A percentile compares a stretch with the other conserved stretches of the same genome.
phyloP scores from a whole-genome alignment of 2,329 filamentous ascomycete genomes.

The Colletotrichum neosansevieriae region DNA sequence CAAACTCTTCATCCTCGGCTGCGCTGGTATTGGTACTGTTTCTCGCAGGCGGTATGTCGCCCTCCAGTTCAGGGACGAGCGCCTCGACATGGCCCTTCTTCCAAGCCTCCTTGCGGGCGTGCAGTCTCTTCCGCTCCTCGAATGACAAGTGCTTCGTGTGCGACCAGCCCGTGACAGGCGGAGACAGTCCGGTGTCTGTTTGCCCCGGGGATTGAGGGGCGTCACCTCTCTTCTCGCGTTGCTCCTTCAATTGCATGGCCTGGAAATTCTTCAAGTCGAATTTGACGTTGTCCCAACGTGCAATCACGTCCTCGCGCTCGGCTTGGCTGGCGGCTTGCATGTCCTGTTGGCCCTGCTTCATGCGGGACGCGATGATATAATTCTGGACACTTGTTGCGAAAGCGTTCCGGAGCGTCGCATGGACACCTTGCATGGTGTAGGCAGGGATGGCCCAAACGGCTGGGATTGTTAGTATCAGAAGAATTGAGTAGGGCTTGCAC shows the following conservation, averaged over 20 bases:
- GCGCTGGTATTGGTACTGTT: slow-evolving; percentile 8
- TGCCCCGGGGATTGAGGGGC: slow-evolving; percentile 42
- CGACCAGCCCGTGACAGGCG: slow-evolving; percentile 60
- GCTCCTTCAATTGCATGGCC: slow-evolving; percentile 61
- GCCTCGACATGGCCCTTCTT: slow-evolving; percentile 50
- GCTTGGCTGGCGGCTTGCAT: slow-evolving; percentile 63
- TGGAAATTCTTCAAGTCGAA: slow-evolving; percentile 72
- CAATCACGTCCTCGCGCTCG: slow-evolving; percentile 74
- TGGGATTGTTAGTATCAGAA: slow-evolving; percentile 42
- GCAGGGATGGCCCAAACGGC: slow-evolving; percentile 79
- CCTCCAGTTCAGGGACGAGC: slow-evolving; percentile 35
- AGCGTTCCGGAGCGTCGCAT: slow-evolving; percentile 79
- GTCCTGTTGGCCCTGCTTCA: slow-evolving; percentile 80
- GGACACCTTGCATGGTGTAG: slow-evolving; percentile 85
- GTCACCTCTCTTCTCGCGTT: slow-evolving; percentile 48
- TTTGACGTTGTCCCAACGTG: slow-evolving; percentile 72
- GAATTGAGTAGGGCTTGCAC: background rate
- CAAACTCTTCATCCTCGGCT: slow-evolving; percentile 70
- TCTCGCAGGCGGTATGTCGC: slow-evolving; percentile 42
- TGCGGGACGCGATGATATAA: slow-evolving; percentile 83
- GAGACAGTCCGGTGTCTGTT: slow-evolving; percentile 30
- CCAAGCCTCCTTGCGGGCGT: slow-evolving; percentile 60
- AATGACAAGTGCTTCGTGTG: slow-evolving; percentile 61
- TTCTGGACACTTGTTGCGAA: slow-evolving; percentile 80
- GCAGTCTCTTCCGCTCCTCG: slow-evolving; percentile 64